Conservation (phyloP, 2,329 filamentous ascomycete species). For the Rachicladosporium sp. region DNA sequence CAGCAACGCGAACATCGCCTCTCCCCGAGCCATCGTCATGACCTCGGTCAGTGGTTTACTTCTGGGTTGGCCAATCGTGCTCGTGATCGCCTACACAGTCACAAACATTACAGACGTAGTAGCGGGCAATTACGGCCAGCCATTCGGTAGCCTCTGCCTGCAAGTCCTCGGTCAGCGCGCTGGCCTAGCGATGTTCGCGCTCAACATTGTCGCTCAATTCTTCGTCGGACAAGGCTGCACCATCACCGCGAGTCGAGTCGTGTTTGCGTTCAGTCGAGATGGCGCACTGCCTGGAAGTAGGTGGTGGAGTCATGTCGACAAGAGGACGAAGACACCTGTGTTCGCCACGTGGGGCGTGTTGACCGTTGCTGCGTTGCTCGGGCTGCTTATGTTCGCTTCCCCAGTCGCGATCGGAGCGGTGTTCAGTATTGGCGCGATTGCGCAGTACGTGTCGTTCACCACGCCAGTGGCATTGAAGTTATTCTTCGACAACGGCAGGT, state of each 20-base stretch:
- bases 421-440: constrained; percentile 17
- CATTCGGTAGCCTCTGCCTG: constrained; percentile 20
- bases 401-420: constrained; percentile 22
- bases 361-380: constrained; percentile 15
- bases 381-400: constrained; percentile 19
- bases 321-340: constrained; percentile 19
- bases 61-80: constrained; percentile 17
- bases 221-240: constrained; percentile 21
- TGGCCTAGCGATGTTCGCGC: constrained; percentile 21
- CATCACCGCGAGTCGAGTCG: constrained; percentile 18
- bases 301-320: constrained; percentile 19
- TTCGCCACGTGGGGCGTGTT: constrained; percentile 21
- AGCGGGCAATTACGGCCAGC: constrained; percentile 20
- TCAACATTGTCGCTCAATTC: constrained; percentile 22
- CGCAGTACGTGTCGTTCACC: constrained; percentile 12
- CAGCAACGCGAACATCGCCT: constrained; percentile 22
- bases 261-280: constrained; percentile 22
- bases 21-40: constrained; percentile 22
- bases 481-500: constrained; percentile 16
- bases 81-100: constrained; percentile 22
- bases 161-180: constrained; percentile 20
- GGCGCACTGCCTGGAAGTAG: constrained; percentile 17
- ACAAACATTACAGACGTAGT: constrained; percentile 20
- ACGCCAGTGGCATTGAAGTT: constrained; percentile 19
- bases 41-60: constrained; percentile 19